Evolutionary conservation across 2,329 filamentous ascomycete species (phyloP).

Genomic region (Cladosporium phlei): DNA sequence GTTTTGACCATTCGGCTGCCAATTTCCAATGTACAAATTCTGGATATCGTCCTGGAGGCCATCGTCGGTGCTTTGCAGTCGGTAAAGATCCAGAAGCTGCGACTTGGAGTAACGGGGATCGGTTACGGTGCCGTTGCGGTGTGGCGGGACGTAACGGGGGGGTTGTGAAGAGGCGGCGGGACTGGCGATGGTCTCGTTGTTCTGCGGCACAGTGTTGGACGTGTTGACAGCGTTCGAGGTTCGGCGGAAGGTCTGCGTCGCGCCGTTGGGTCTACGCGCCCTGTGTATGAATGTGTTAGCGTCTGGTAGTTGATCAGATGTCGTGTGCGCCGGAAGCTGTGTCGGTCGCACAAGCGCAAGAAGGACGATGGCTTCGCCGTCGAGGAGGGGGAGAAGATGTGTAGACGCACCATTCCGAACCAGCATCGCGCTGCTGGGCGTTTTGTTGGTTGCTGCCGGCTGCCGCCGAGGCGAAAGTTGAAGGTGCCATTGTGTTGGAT

Average conservation of each 20-base stretch:
- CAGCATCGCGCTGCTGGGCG: conserved; percentile 40
- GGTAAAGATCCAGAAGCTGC: conserved; percentile 71
- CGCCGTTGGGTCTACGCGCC: conserved; percentile 61
- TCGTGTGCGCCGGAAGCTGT: neutral
- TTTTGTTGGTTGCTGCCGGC: conserved; percentile 38
- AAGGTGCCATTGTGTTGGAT: conserved; percentile 27
- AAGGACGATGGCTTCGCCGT: neutral
- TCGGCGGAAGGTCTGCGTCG: conserved; percentile 63
- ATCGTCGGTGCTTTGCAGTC: conserved; percentile 50
- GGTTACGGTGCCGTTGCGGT: conserved; percentile 54
- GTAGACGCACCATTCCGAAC: conserved; percentile 43
- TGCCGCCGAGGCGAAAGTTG: conserved; percentile 48
- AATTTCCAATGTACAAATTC: conserved; percentile 66
- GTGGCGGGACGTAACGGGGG: conserved; percentile 56
- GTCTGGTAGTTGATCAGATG: too few relatives aligned
- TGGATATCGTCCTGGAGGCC: conserved; percentile 62
- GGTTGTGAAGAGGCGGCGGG: conserved; percentile 24
- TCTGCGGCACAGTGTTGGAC: conserved; percentile 37
- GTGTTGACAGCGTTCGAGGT: conserved; percentile 55
- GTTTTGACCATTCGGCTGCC: conserved; percentile 72
- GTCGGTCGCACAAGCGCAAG: neutral
- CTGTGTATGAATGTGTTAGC: conserved; percentile 33
- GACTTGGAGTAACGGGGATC: conserved; percentile 70
- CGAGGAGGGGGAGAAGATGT: neutral
- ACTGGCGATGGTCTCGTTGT: conserved; percentile 17